Percentiles rank a stretch among this genome's conserved stretches.
Conservation (phyloP, 2,329 filamentous ascomycete genomes). For the Curvularia verruculosa region DNA sequence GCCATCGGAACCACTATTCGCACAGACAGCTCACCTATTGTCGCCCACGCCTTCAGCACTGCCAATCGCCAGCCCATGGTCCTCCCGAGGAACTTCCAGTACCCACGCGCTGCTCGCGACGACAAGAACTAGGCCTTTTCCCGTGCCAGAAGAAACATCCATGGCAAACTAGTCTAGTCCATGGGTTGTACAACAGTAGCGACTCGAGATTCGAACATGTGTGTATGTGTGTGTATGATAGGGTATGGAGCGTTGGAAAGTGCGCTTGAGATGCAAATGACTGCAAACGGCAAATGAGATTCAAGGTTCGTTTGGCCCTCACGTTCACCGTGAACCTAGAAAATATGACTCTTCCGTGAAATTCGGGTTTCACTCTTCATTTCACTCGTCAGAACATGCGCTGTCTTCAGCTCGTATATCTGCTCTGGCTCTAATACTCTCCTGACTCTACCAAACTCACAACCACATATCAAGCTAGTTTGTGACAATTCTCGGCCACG, state of each 20-base stretch:
- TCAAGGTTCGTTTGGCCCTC: not conserved
- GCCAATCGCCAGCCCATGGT: constrained; percentile 75
- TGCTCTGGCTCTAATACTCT: not conserved
- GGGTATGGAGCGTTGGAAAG: not conserved
- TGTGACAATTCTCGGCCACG: not conserved
- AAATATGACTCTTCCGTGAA: not conserved
- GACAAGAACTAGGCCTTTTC: constrained; percentile 36
- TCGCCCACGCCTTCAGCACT: constrained; percentile 75
- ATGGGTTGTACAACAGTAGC: constrained; percentile 26
- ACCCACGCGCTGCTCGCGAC: constrained; percentile 29
- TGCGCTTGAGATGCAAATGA: not conserved
- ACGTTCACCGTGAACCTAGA: constrained; percentile 5
- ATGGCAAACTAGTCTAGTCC: constrained; percentile 1
- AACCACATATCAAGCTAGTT: not conserved
- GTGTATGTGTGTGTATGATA: constrained; percentile 22
- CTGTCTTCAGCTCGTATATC: not conserved
- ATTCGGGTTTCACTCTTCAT: not conserved
- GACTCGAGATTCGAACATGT: constrained; percentile 3
- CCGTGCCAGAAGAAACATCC: not conserved
- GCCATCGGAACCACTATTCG: constrained; percentile 96
- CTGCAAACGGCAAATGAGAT: constrained; percentile 2
- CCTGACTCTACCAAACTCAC: not conserved
- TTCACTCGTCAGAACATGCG: not conserved
- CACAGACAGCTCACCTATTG: constrained; percentile 80
- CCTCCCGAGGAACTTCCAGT: constrained; percentile 52